A percentile compares a stretch with the other conserved stretches of the same genome.
Conservation (phyloP, 352 stramenopile species). For the Globisporangium iwayamae region DNA sequence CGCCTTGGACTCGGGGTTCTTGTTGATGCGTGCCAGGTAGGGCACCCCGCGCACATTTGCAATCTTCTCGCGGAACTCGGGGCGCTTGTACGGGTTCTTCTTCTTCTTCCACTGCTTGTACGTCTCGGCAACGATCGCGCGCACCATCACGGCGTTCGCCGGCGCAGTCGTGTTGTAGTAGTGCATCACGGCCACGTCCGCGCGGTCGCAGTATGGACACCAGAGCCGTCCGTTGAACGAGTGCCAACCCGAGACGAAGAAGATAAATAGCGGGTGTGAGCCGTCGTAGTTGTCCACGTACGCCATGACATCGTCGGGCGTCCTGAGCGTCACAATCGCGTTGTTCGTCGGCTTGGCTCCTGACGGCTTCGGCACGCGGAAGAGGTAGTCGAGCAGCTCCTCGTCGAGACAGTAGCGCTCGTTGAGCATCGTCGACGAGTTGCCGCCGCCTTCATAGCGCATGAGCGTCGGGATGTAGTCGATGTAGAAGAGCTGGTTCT, state of each 20-base stretch:
- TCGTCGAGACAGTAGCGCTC: slow-evolving; percentile 62
- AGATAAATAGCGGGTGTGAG: slow-evolving; percentile 72
- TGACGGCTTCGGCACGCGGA: slow-evolving; percentile 42
- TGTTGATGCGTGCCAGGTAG: slow-evolving; percentile 51
- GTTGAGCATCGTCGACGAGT: slow-evolving; percentile 66
- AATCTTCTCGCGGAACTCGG: slow-evolving; percentile 54
- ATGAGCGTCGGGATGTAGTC: slow-evolving; percentile 76
- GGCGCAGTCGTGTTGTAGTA: slow-evolving; percentile 77
- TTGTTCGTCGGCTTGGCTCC: slow-evolving; percentile 40
- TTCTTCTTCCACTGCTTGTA: slow-evolving; percentile 76
- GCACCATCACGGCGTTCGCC: slow-evolving; percentile 47
- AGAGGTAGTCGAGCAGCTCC: slow-evolving; percentile 67
- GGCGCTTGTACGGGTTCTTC: slow-evolving; percentile 64
- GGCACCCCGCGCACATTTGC: slow-evolving; percentile 58
- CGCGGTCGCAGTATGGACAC: slow-evolving; percentile 78
- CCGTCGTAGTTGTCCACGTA: slow-evolving; percentile 61
- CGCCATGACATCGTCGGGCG: slow-evolving; percentile 36
- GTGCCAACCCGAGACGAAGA: slow-evolving; percentile 71
- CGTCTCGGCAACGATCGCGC: slow-evolving; percentile 46
- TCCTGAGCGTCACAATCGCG: slow-evolving; percentile 42
- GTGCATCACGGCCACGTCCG: slow-evolving; percentile 65
- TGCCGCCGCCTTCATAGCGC: slow-evolving; percentile 71
- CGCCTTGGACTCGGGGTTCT: slow-evolving; percentile 37
- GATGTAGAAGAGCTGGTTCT: slow-evolving; percentile 84
- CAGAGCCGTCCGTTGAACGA: slow-evolving; percentile 76